These are phyloP conservation scores for Rhodofomes roseus DNA, from an alignment of 1,284 basidiomycete species.

Conservation along the genomic window DNA sequence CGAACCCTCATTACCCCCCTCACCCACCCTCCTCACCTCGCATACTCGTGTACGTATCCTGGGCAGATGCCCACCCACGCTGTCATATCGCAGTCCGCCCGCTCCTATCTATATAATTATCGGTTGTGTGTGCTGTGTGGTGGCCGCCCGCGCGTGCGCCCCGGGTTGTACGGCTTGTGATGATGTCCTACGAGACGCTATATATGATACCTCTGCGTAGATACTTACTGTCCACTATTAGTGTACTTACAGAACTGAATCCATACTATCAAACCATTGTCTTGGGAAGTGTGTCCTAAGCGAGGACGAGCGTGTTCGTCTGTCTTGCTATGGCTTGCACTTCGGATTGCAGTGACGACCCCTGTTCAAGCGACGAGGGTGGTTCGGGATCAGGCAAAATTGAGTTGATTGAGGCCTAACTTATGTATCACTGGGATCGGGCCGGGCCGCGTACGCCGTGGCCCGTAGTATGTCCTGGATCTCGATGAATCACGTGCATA, in stretches of 20 bases:
- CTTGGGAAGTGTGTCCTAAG: too few species aligned
- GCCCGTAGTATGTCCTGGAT: too few species aligned
- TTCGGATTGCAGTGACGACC: too few species aligned
- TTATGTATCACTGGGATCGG: too few species aligned
- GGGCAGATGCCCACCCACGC: background rate
- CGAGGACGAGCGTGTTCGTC: too few species aligned
- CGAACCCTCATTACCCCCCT: background rate
- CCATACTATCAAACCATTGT: too few species aligned
- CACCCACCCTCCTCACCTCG: background rate
- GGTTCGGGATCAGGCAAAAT: too few species aligned
- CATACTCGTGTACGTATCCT: background rate
- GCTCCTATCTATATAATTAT: background rate
- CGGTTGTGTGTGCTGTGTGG: background rate
- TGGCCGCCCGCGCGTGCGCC: too few species aligned
- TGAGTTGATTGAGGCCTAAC: too few species aligned
- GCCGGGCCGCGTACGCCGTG: too few species aligned
- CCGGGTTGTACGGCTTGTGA: background rate
- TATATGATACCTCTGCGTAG: background rate
- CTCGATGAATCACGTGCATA: background rate
- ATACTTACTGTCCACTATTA: background rate
- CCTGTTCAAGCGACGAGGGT: too few species aligned
- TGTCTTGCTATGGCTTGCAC: too few species aligned
- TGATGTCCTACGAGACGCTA: background rate
- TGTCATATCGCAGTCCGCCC: background rate
- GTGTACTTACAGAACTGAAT: background rate